These are phyloP conservation scores for Euclidium syriacum DNA, from an alignment of 345 rosid genomes.

Conservation along the genomic window DNA sequence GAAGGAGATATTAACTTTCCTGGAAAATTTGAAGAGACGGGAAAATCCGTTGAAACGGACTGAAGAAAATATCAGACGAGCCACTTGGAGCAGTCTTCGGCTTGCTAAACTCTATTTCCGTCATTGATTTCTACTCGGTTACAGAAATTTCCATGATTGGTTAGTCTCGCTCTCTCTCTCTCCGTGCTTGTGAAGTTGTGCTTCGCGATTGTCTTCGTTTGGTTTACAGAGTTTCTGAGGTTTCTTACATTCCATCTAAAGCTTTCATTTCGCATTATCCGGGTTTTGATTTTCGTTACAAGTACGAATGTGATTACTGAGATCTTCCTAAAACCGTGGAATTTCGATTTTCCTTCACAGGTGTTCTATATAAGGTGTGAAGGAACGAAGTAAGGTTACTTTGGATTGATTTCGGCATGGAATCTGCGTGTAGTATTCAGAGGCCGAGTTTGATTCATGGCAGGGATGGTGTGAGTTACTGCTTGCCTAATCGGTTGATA, in stretches of 20 bases:
- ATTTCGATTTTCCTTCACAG: conserved; percentile 27
- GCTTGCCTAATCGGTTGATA: conserved; percentile 26
- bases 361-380: conserved; percentile 35
- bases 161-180: conserved; percentile 7
- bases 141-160: conserved; percentile 39
- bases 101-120: background rate
- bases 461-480: conserved; percentile 31
- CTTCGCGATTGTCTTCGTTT: background rate
- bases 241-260: background rate
- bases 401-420: conserved; percentile 43
- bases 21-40: conserved; percentile 15
- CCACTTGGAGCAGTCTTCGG: conserved; percentile 22
- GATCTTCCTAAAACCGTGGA: background rate
- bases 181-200: too few species aligned
- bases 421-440: conserved; percentile 44
- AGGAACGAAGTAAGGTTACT: conserved; percentile 23
- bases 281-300: background rate
- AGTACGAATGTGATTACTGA: background rate
- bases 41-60: background rate
- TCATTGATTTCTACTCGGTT: too few species aligned
- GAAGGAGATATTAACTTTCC: conserved; percentile 5
- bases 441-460: conserved; percentile 35
- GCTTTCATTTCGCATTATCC: background rate
- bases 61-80: background rate
- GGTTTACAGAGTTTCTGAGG: background rate